phyloP scores from a whole-genome alignment of 768 basidiomycete species.

The Rhizopogon roseolus region DNA sequence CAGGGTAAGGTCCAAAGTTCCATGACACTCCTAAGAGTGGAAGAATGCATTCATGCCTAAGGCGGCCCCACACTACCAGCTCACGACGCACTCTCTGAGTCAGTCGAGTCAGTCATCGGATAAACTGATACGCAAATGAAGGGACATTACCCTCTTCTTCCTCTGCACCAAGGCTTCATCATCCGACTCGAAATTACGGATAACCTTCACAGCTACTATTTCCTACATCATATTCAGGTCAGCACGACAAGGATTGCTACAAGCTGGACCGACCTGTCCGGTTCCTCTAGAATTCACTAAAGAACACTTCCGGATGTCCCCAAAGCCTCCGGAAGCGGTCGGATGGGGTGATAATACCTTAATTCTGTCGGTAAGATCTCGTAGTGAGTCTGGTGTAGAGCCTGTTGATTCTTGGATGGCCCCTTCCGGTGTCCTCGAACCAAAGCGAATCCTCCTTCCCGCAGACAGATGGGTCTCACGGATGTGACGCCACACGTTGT shows the following conservation, averaged over 20 bases:
- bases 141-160: neutral
- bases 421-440: no score
- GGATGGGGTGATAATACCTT: neutral
- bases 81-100: slow-evolving; percentile 20
- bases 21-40: slow-evolving; percentile 11
- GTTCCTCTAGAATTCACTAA: slow-evolving; percentile 10
- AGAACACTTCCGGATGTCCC: slow-evolving; percentile 2
- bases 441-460: no score
- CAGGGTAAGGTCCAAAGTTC: slow-evolving; percentile 14
- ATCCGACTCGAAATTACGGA: neutral
- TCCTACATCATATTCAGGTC: neutral
- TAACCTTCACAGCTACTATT: neutral
- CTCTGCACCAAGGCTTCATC: neutral
- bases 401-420: no score
- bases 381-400: no score
- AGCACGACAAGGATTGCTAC: neutral
- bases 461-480: no score
- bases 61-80: slow-evolving; percentile 12
- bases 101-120: neutral
- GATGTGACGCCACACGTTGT: no score
- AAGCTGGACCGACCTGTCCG: neutral
- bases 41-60: slow-evolving; percentile 14
- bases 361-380: neutral
- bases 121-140: neutral
- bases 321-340: neutral